Base-by-base conservation (phyloP, 768 basidiomycete genomes). In the Calocybe indica region DNA sequence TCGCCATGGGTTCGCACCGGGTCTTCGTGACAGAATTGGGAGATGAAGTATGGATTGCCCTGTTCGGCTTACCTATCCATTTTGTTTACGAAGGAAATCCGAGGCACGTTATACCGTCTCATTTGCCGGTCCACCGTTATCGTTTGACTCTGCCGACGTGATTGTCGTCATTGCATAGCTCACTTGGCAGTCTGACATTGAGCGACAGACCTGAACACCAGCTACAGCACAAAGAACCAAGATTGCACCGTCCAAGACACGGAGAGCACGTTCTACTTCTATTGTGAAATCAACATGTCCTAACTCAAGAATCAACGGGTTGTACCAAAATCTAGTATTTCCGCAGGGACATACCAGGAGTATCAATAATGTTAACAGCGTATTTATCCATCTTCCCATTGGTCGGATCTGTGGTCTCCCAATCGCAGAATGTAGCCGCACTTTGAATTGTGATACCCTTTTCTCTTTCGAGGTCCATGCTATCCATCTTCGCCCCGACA, bases 261-360 rank as follows among this genome's bases (percentile, higher is more conserved):
- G 83, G 43, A 99, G 73, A 22, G 96, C 96, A 11, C 96, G 83
- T 66, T 99, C 96, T 6, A 99, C 96, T 66, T 99, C 96, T 55
- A 99, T 98, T 2, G 96, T 99, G 61, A 99, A 99, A 65, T 99
- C 96, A 53, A 99, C 96, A 74, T 99, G 96, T 56, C 94, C 93
- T 92, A 48, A 28, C 40, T 30, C n/a, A 53, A 15, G 39, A 22
- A 49, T 22, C 14, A 37, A n/a, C 39, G 12, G 22, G 22, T 22
- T 22, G 22, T 4, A 22, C 22, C 4, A 22, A 22, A 4, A 22
- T 4, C 22, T 22, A 22, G 22, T 22, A 22, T 22, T 22, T 22
- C 22, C 22, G 36, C 14, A 30, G 22, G 28, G 14, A 47, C 73
- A 42, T 36, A 88, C 92, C 94, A 54, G 96, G 96, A 0, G 96